Base-by-base conservation (phyloP, 805 yeast species). In the Millerozyma acaciae region DNA sequence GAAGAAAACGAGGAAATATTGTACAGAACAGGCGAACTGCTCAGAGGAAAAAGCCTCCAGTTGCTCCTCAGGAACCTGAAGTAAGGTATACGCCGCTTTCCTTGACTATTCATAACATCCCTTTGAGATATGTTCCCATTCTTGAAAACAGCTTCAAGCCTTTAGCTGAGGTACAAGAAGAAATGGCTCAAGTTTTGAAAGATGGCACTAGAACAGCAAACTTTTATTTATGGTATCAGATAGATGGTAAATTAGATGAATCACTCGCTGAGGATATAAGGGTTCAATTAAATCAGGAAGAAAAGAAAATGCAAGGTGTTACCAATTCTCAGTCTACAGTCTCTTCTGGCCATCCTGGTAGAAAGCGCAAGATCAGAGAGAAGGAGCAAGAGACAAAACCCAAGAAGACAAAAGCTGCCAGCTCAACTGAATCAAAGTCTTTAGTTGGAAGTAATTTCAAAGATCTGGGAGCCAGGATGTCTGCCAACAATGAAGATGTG, bases 171-270 rank as follows among this genome's bases (percentile, higher is more conserved):
- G 90, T 81, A 0, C 74, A 70, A 30, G 56, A 60, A 12, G 59
- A 68, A 13, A 87, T 90, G 96, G 66, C 68, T 24, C 60, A 68
- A 7, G 72, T 80, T 4, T 53, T 87, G 35, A 62, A 65, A 10
- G 62, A 57, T 13, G 95, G 96, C 2, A 65, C 67, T 1, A 68
- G 87, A 37, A 58, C 78, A 3, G 62, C 80, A 5, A 75, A 75
- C 21, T 76, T 76, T 45, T 74, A 82, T 51, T 62, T 87, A 14
- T 88, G 96, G 96, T 85, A 81, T 48, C 86, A 84, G 46, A 67
- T 90, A 8, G 93, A 84, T 54, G 89, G 87, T 1, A 69, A 74
- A 28, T 74, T 76, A 34, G 93, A 84, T 51, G 85, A 79, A 42
- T 56, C 59, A 1, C 46, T 83, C 29, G 84, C 84, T 0, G 93